Base-by-base conservation (phyloP, 176 grass and related monocot species). In the Poa annua region DNA sequence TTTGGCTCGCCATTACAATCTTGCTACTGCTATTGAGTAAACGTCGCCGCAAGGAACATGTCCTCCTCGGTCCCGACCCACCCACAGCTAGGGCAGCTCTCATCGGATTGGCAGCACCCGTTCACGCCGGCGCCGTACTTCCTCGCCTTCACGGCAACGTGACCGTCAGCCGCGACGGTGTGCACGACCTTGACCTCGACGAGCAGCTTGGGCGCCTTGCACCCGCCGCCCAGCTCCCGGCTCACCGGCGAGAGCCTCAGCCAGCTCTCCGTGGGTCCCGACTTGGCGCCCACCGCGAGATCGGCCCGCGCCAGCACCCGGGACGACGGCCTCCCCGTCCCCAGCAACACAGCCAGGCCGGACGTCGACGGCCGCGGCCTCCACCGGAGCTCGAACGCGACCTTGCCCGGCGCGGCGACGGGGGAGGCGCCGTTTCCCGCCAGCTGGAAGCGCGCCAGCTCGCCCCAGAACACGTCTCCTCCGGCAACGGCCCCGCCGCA, bases 31-130 rank as follows among this genome's bases (percentile, higher is more conserved):
- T 75, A 5, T 14, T 80, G 38, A 61, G 44, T 41, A 66, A 89
- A 89, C 22, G 90, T 92, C 3, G 87, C 90, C 1, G 90, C 70
- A 7, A 86, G 90, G 81, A 92, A 92, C 76, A 86, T 89, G 57
- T 92, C 86, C 63, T 92, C 87, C 80, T 92, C 90, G 66, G 20
- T 92, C 66, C 90, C 87, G 32, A 86, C 56, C 90, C 90, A 89
- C 8, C 73, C 63, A 25, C 90, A 92, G 76, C 86, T 64, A 0
- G 11, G 71, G 72, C 87, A 92, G 19, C 77, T 52, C 65, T 84
- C 75, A 77, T 76, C 81, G 8, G 47, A 67, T 1, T 56, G 36
- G 87, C 75, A 86, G 41, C 90, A 82, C 36, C 8, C 42, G 15
- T 7, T 39, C 12, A 5, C 8, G 45, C 14, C 63, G 39, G 64